Evolutionary conservation across 371 early-diverging fungal genomes (phyloP), one percentile per base, ranked within the genome.

Genomic region (Caulochytrium protostelioides): DNA sequence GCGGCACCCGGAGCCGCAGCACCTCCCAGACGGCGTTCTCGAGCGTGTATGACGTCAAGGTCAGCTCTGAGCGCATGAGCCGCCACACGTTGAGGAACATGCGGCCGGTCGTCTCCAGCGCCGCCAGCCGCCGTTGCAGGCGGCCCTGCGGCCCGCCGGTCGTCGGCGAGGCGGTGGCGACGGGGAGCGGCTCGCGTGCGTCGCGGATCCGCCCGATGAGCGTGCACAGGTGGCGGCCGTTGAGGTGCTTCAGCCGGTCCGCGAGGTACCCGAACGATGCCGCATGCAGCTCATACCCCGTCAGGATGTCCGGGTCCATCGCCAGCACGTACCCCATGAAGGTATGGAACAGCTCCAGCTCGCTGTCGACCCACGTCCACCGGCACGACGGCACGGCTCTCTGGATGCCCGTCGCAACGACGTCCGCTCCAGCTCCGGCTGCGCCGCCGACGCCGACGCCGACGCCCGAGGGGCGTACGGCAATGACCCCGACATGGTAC

Each of bases 61-160:
- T 62, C 6, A 81, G 37, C 47, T 85, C 83, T 14, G 55, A 35
- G 9, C 66, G 56, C 63, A 86, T 71, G 13, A 82, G 37, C 16
- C 84, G 52, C 91, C 91, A 90, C 5, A 81, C 59, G 49, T 86
- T 85, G 21, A 90, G 49, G 44, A 83, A 59, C 35, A 83, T 78
- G 2, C 91, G 62, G 14, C 91, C 91, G 7, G 47, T 34, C 4
- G 79, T 41, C 22, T 58, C 53, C 23, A 79, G 50, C 0, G 64
- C 49, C 0, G 80, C 64, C 3, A 32, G 20, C 12, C 6, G 16
- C 29, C 6, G 6, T 6, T 18, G n/a, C n/a, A 32, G 16, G n/a
- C n/a, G n/a, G n/a, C n/a, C n/a, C n/a, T n/a, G n/a, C n/a, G n/a
- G n/a, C n/a, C n/a, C n/a, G n/a, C n/a, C n/a, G n/a, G n/a, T n/a